Evolutionary conservation across 192 early-diverging fungal genomes (phyloP).

Genomic region (Podochytrium sp.): DNA sequence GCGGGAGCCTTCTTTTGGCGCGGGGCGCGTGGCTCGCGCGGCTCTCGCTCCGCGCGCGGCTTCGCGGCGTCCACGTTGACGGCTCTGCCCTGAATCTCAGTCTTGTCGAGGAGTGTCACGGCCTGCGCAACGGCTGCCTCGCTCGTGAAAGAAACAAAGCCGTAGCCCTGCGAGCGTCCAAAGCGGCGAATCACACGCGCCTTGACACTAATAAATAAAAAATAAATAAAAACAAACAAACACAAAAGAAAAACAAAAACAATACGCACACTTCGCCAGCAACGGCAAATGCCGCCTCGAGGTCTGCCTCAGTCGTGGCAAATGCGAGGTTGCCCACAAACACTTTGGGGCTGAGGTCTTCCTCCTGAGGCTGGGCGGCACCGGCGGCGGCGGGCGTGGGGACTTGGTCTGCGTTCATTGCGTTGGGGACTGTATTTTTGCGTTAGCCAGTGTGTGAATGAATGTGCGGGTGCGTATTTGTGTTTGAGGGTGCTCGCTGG

Average conservation of each 20-base stretch:
- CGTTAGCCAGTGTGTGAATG: too few species aligned
- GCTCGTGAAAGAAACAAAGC: conserved; percentile 86
- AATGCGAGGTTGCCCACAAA: conserved; percentile 97
- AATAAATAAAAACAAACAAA: background rate
- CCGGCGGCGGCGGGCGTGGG: background rate
- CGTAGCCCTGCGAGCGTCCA: conserved; percentile 87
- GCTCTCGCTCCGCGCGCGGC: conserved; percentile 50
- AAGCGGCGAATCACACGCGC: conserved; percentile 83
- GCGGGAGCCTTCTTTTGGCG: conserved; percentile 16
- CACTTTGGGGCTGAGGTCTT: conserved; percentile 65
- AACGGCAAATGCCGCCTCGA: conserved; percentile 74
- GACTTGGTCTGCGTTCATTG: background rate
- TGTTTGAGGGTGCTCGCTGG: too few species aligned
- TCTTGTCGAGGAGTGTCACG: conserved; percentile 68
- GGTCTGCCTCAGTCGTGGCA: conserved; percentile 78
- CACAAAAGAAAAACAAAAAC: background rate
- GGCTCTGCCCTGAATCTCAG: conserved; percentile 61
- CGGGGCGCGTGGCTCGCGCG: conserved; percentile 20
- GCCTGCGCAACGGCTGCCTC: conserved; percentile 73
- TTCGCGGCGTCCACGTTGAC: conserved; percentile 92
- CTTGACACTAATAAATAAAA: conserved; percentile 54
- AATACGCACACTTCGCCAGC: conserved; percentile 70
- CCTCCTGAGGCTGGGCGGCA: background rate
- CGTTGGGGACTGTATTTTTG: background rate
- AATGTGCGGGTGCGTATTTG: too few species aligned